Evolutionary conservation across 1,284 basidiomycete species (phyloP).

Genomic region (Gymnopus androsaceus): DNA sequence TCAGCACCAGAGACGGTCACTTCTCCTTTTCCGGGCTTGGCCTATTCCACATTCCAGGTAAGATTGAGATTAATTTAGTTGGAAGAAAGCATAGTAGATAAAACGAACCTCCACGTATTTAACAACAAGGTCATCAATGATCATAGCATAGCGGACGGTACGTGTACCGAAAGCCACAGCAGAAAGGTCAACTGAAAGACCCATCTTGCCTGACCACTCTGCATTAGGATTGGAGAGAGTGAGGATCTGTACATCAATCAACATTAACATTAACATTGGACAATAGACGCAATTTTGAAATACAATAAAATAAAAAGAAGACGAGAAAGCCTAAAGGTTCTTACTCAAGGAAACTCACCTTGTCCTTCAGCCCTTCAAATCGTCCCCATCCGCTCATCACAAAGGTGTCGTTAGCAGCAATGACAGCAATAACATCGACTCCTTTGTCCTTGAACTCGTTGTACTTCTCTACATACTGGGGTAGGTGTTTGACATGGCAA

Average conservation of each 20-base stretch:
- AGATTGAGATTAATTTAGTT: neutral
- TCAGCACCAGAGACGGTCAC: conserved; percentile 71
- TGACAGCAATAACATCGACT: conserved; percentile 68
- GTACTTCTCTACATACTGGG: conserved; percentile 65
- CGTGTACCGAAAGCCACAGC: conserved; percentile 61
- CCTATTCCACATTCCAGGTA: conserved; percentile 41
- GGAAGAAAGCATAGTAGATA: too few relatives aligned
- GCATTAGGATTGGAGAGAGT: conserved; percentile 66
- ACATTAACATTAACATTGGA: too few relatives aligned
- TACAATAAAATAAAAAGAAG: neutral
- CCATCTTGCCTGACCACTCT: conserved; percentile 65
- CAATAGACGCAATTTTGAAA: too few relatives aligned
- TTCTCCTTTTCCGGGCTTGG: conserved; percentile 50
- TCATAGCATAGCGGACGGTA: conserved; percentile 69
- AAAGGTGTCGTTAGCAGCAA: conserved; percentile 78
- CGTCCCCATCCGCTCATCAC: conserved; percentile 80
- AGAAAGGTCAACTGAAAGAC: conserved; percentile 63
- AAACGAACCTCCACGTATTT: conserved; percentile 51
- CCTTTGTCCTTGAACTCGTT: conserved; percentile 75
- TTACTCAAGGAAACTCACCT: too few relatives aligned
- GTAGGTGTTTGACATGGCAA: conserved; percentile 74
- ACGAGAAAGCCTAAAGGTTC: neutral
- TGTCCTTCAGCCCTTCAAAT: conserved; percentile 68
- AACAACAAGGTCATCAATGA: conserved; percentile 73
- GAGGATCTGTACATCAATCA: conserved; percentile 53